These are phyloP conservation scores for Scutellaria barbata DNA, from an alignment of 257 asterid species.

Conservation along the genomic window DNA sequence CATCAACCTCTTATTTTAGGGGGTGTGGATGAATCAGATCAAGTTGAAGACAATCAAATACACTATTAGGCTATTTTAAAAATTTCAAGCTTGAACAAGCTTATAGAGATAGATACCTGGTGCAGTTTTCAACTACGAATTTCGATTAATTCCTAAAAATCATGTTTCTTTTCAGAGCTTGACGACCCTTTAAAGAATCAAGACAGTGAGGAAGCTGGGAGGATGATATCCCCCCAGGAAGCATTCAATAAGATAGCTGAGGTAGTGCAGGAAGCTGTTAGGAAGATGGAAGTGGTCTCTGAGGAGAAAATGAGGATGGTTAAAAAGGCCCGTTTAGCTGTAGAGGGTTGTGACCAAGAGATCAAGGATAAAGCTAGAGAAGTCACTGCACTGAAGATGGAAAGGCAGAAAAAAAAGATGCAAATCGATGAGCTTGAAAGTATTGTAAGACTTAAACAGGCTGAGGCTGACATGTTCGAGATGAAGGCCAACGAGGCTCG, in stretches of 20 bases:
- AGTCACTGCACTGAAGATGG: conserved; percentile 72
- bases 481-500: conserved; percentile 89
- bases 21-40: too few relatives aligned
- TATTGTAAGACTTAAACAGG: conserved; percentile 82
- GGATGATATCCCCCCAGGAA: conserved; percentile 78
- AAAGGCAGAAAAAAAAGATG: conserved; percentile 78
- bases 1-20: not conserved
- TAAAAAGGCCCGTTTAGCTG: conserved; percentile 76
- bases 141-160: too few relatives aligned
- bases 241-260: conserved; percentile 91
- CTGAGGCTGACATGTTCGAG: conserved; percentile 95
- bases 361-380: conserved; percentile 87
- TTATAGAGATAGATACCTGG: too few relatives aligned
- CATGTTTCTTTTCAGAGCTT: conserved; percentile 51
- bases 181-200: conserved; percentile 70
- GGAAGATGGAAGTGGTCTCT: conserved; percentile 87
- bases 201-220: conserved; percentile 70
- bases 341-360: conserved; percentile 91
- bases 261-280: conserved; percentile 91
- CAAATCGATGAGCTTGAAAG: conserved; percentile 90
- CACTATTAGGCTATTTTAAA: too few relatives aligned
- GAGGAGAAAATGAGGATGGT: conserved; percentile 90
- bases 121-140: too few relatives aligned
- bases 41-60: too few relatives aligned
- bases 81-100: too few relatives aligned